Evolutionary conservation across 805 yeast genomes (phyloP).

Genomic region (Wickerhamiella slavikovae): DNA sequence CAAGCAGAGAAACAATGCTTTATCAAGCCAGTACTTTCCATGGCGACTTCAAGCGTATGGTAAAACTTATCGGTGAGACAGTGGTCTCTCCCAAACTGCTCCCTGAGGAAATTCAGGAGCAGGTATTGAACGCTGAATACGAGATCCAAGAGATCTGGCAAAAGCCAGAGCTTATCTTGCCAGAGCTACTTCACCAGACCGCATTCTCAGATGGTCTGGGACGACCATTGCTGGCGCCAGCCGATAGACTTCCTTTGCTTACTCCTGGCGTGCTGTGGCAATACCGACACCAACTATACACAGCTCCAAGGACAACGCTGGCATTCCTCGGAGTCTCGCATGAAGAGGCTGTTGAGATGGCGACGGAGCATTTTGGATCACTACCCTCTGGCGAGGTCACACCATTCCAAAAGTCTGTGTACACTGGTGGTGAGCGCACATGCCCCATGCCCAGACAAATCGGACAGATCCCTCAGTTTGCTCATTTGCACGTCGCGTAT

Average conservation of each 20-base stretch:
- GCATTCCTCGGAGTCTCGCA: constrained; percentile 76
- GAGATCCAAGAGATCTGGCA: constrained; percentile 68
- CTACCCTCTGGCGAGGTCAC: constrained; percentile 21
- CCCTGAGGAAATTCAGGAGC: constrained; percentile 52
- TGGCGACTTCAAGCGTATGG: constrained; percentile 61
- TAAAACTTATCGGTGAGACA: constrained; percentile 55
- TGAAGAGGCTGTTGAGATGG: constrained; percentile 42
- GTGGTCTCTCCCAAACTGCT: constrained; percentile 49
- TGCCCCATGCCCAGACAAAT: constrained; percentile 33
- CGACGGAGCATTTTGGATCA: constrained; percentile 41
- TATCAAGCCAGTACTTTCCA: constrained; percentile 93
- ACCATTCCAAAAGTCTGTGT: constrained; percentile 22
- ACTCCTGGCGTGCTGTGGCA: constrained; percentile 30
- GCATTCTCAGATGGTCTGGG: constrained; percentile 74
- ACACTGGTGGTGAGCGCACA: constrained; percentile 39
- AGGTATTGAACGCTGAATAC: constrained; percentile 50
- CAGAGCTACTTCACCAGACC: constrained; percentile 73
- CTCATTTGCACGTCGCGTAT: constrained; percentile 70
- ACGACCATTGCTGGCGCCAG: constrained; percentile 65
- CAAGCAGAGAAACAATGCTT: constrained; percentile 77
- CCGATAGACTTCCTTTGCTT: constrained; percentile 38
- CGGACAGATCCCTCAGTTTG: constrained; percentile 58
- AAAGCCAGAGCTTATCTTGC: constrained; percentile 68
- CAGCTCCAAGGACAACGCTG: constrained; percentile 64
- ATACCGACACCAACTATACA: constrained; percentile 46